Evolutionary conservation across 495 filamentous ascomycete genomes (phyloP), one percentile per base, ranked within the genome.

Genomic region (Corynascus novoguineensis): DNA sequence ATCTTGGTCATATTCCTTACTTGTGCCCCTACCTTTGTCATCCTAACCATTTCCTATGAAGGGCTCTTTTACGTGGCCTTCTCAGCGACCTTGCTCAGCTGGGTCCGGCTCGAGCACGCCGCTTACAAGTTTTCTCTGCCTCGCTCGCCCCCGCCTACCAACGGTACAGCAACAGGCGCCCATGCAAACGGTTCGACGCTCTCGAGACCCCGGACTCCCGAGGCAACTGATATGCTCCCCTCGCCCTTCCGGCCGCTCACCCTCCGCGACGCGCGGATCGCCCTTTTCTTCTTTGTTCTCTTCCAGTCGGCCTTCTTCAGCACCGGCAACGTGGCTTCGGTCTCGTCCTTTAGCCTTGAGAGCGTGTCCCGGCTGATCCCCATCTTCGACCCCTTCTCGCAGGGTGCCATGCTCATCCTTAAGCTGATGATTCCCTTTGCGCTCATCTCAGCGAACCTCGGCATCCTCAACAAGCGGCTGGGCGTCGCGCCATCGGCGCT

Each of bases 21-120:
- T 12, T 97, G 95, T 66, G 86, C 91, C 0, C 95, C 95, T 1
- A 86, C 86, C 11, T 99, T 99, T 68, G 87, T 99, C 67, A 88
- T 97, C 62, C 86, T 99, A 57, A 96, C 91, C 24, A 97, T 97
- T 69, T 95, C 91, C 17, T 99, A 96, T 77, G 95, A 99, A 69
- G 93, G 95, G 0, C 77, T 99, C 4, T 99, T 99, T 73, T 97
- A 96, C 75, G 80, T 96, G 60, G 84, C 85, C 19, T 97, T 97
- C 72, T 91, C 84, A 65, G 75, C 86, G 42, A 85, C 86, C 21
- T 78, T 99, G 10, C 77, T 95, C 55, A 86, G 84, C 58, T 99
- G 95, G 95, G 89, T 96, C 21, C 83, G 84, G 22, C 76, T 97
- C 0, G 95, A 99, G 67, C 86, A 96, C 61, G 86, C 82, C 35